Evolutionary conservation across 805 yeast genomes (phyloP).

Genomic region (Metschnikowia gelsemii): DNA sequence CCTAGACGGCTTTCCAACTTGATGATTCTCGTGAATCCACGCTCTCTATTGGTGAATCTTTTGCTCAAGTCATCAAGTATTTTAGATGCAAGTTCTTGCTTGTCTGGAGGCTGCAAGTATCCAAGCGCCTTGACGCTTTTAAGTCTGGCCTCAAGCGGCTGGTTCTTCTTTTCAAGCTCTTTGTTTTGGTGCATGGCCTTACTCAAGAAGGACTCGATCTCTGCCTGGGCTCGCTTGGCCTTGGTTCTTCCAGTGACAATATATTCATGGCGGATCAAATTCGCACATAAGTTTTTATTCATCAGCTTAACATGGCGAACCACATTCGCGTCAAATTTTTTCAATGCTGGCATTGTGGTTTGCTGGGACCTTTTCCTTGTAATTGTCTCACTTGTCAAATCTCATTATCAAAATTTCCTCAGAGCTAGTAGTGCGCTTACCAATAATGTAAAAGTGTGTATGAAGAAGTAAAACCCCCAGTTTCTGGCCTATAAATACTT

Average conservation of each 20-base stretch:
- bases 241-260: constrained; percentile 44
- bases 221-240: constrained; percentile 45
- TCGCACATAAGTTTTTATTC: constrained; percentile 45
- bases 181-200: constrained; percentile 31
- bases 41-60: constrained; percentile 60
- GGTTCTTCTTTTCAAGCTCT: constrained; percentile 14
- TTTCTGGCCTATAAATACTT: too few species aligned
- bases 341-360: constrained; percentile 40
- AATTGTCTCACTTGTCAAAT: too few species aligned
- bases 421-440: constrained; percentile 6
- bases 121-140: constrained; percentile 21
- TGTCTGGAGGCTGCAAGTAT: constrained; percentile 30
- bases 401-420: constrained; percentile 3
- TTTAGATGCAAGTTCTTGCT: constrained; percentile 44
- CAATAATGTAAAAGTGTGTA: background rate
- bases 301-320: constrained; percentile 45
- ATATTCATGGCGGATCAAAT: constrained; percentile 43
- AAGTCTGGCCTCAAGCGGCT: constrained; percentile 19
- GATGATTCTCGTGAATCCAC: constrained; percentile 85
- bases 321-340: constrained; percentile 42
- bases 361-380: background rate
- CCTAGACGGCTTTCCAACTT: constrained; percentile 82
- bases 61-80: constrained; percentile 62
- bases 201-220: constrained; percentile 39
- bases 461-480: background rate